Evolutionary conservation across 129 eudicot genomes (phyloP).

Genomic region (Centaurea solstitialis): DNA sequence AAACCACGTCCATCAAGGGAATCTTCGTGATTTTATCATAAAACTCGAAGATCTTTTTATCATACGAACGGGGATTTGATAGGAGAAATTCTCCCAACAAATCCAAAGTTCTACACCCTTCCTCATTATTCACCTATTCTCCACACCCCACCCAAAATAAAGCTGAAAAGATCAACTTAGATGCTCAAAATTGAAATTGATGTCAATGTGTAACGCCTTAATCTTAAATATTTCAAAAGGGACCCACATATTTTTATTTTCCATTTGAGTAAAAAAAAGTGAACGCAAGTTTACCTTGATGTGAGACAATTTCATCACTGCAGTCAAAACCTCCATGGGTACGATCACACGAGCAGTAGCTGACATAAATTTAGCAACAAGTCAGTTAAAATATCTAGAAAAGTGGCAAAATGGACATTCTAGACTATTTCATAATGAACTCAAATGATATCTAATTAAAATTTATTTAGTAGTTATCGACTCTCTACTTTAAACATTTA

Average conservation of each 20-base stretch:
- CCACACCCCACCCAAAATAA: too few relatives aligned
- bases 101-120: too few relatives aligned
- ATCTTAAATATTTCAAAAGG: too few relatives aligned
- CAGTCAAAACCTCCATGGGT: constrained; percentile 96
- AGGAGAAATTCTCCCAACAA: too few relatives aligned
- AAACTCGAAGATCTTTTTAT: too few relatives aligned
- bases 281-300: constrained; percentile 47
- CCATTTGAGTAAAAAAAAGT: neutral
- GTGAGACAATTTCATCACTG: constrained; percentile 81
- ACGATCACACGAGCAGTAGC: constrained; percentile 93
- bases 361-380: constrained; percentile 33
- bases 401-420: neutral
- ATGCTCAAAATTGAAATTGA: too few relatives aligned
- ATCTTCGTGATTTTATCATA: neutral
- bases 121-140: too few relatives aligned
- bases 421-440: neutral
- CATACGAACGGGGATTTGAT: too few relatives aligned
- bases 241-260: neutral
- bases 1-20: neutral
- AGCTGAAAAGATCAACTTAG: too few relatives aligned
- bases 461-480: neutral
- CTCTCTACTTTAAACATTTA: neutral
- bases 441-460: neutral
- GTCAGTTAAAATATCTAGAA: neutral
- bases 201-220: neutral